Evolutionary conservation across 2,329 filamentous ascomycete species (phyloP).

Genomic region (Sordariomycetes sp.): DNA sequence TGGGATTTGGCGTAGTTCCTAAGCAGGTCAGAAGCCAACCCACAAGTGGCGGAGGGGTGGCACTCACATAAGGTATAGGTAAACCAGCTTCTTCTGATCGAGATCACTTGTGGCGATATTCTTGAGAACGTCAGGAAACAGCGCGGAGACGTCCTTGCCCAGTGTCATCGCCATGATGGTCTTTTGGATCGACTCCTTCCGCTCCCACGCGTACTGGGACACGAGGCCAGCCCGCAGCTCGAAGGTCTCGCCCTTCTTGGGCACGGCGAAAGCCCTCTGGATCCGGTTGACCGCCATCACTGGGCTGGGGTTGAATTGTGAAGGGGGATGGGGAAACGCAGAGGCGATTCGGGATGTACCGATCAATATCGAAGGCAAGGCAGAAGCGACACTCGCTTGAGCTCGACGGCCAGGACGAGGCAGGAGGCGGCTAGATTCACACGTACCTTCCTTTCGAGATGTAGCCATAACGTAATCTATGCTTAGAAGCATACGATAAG

Average conservation of each 20-base stretch:
- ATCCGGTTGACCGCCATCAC: slow-evolving; percentile 92
- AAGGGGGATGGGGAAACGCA: slow-evolving; percentile 1
- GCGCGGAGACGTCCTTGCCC: slow-evolving; percentile 92
- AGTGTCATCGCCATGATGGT: slow-evolving; percentile 99
- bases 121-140: slow-evolving; percentile 96
- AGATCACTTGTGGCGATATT: slow-evolving; percentile 92
- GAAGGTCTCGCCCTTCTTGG: slow-evolving; percentile 95
- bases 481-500: too few relatives aligned
- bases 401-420: background rate
- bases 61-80: slow-evolving; percentile 86
- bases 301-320: background rate
- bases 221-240: slow-evolving; percentile 91
- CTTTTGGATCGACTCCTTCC: slow-evolving; percentile 98
- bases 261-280: slow-evolving; percentile 81
- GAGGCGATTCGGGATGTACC: background rate
- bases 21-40: background rate
- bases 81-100: slow-evolving; percentile 99
- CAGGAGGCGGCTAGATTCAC: background rate
- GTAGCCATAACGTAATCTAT: too few relatives aligned
- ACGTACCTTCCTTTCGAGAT: background rate
- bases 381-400: background rate
- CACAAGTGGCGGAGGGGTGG: background rate
- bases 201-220: slow-evolving; percentile 98
- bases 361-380: background rate
- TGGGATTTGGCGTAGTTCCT: slow-evolving; percentile 99